Conservation (phyloP, 1,284 basidiomycete genomes). For the Ustilago bromivora region DNA sequence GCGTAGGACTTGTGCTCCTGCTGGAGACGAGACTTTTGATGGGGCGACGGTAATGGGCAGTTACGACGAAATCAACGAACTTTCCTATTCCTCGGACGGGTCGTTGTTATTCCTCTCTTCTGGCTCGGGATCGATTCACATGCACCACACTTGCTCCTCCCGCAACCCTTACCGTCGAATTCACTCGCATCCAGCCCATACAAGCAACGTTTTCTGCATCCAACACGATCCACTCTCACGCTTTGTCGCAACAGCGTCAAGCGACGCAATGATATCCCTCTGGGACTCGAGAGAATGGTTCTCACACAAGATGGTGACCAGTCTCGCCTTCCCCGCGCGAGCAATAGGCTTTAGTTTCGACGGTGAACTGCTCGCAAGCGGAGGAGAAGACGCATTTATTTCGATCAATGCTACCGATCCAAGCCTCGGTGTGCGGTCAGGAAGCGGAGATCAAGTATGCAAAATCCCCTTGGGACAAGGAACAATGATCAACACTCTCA, state of each 20-base stretch:
- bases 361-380: constrained; percentile 62
- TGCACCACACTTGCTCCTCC: constrained; percentile 35
- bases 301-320: constrained; percentile 40
- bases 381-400: constrained; percentile 61
- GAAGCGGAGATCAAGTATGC: constrained; percentile 26
- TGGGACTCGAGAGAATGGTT: constrained; percentile 56
- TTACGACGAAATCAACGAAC: constrained; percentile 63
- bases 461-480: constrained; percentile 27
- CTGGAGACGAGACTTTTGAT: background rate
- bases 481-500: constrained; percentile 51
- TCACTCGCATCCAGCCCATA: constrained; percentile 48
- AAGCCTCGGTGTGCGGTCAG: background rate
- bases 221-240: constrained; percentile 54
- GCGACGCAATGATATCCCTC: constrained; percentile 54
- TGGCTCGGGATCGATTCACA: constrained; percentile 53
- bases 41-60: constrained; percentile 8
- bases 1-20: constrained; percentile 12
- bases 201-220: constrained; percentile 62
- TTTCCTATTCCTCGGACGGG: constrained; percentile 58
- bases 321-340: constrained; percentile 49
- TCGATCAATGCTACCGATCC: constrained; percentile 33
- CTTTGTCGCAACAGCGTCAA: constrained; percentile 55
- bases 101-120: constrained; percentile 56
- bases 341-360: constrained; percentile 63
- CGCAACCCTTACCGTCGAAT: constrained; percentile 12